A percentile compares a stretch with the other conserved stretches of the same genome.
Conservation (phyloP, 768 basidiomycete species). For the Boletus tomentosulus region DNA sequence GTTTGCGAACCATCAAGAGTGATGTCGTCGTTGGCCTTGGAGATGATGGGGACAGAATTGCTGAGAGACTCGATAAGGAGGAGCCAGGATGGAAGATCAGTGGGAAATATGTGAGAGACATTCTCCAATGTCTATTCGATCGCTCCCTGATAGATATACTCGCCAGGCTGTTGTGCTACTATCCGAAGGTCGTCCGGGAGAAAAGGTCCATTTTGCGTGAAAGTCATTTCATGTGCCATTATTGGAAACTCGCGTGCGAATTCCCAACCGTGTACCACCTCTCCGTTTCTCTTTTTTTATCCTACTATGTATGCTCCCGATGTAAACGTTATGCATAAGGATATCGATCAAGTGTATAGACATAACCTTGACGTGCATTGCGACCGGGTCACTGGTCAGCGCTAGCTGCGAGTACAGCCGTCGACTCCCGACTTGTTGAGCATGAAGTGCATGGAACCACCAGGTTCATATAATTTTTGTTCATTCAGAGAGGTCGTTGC, state of each 20-base stretch:
- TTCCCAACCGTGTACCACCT: neutral
- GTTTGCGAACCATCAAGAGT: slow-evolving; percentile 89
- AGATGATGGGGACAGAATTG: slow-evolving; percentile 58
- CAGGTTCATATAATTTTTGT: too few relatives aligned
- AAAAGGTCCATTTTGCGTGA: slow-evolving; percentile 76
- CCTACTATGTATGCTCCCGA: neutral
- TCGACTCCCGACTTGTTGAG: too few relatives aligned
- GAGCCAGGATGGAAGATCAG: slow-evolving; percentile 97
- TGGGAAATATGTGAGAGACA: slow-evolving; percentile 82
- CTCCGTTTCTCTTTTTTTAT: neutral
- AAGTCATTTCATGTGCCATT: neutral
- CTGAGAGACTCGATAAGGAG: slow-evolving; percentile 74
- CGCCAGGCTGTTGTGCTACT: slow-evolving; percentile 79
- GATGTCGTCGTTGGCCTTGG: slow-evolving; percentile 92
- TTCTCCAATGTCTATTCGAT: neutral
- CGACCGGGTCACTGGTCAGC: too few relatives aligned
- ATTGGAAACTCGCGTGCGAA: neutral
- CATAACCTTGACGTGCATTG: neutral
- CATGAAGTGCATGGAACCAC: too few relatives aligned
- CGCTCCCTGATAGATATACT: slow-evolving; percentile 11
- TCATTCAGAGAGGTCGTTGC: too few relatives aligned
- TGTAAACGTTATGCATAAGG: neutral
- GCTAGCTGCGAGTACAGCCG: too few relatives aligned
- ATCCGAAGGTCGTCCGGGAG: slow-evolving; percentile 84
- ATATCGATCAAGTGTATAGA: neutral